Conservation (phyloP, 164 flowering plant genomes). For the Umbilicus rupestris region DNA sequence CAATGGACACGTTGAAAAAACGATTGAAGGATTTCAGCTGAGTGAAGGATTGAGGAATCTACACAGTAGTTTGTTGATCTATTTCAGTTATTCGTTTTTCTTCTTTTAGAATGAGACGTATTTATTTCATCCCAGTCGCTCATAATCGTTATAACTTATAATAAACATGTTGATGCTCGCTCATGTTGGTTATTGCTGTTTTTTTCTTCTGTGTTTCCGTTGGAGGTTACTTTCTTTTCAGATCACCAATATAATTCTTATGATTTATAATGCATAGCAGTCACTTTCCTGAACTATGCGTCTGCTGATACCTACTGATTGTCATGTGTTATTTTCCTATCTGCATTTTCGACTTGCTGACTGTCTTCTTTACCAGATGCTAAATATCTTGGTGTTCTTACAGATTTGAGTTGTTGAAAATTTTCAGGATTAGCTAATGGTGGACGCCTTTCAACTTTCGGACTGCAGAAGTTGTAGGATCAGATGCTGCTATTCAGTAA, state of each 20-base stretch:
- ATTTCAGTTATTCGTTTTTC: background rate
- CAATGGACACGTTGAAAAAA: conserved; percentile 74
- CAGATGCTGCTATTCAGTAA: too few species aligned
- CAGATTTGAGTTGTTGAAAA: background rate
- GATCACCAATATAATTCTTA: too few species aligned
- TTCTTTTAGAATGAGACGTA: background rate
- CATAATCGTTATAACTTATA: background rate
- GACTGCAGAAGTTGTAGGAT: too few species aligned
- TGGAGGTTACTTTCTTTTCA: background rate
- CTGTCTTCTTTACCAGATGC: too few species aligned
- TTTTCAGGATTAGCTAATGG: too few species aligned
- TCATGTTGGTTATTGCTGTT: background rate
- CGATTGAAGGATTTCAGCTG: conserved; percentile 78
- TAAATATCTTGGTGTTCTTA: too few species aligned
- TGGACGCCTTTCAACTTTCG: background rate
- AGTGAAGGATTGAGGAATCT: conserved; percentile 9
- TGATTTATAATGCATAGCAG: too few species aligned
- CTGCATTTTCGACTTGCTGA: too few species aligned
- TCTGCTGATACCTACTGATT: too few species aligned
- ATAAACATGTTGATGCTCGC: background rate
- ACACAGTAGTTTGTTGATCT: background rate
- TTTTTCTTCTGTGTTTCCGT: background rate
- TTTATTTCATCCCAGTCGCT: background rate
- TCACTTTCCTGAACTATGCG: too few species aligned
- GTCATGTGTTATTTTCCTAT: too few species aligned